Conservation (phyloP, 225 moss, liverwort and hornwort genomes). For the Bryum argenteum region DNA sequence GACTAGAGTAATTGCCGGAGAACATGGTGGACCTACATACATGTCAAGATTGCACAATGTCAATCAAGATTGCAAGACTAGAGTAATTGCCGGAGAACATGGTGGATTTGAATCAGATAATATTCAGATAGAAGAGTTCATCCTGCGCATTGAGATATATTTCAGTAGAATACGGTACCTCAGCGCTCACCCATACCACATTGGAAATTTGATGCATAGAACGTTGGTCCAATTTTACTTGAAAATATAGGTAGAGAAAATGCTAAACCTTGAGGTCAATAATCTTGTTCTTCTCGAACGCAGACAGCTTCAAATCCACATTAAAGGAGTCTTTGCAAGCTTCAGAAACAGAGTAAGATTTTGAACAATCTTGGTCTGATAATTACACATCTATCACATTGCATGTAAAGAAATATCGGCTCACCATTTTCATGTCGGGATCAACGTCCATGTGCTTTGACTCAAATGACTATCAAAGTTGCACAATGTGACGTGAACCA, state of each 20-base stretch:
- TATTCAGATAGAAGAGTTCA: slow-evolving; percentile 1
- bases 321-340: slow-evolving; percentile 17
- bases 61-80: background rate
- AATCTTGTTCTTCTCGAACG: background rate
- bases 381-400: slow-evolving; percentile 3
- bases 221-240: background rate
- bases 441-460: background rate
- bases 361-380: background rate
- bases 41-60: no score
- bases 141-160: background rate
- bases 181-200: background rate
- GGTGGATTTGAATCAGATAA: slow-evolving; percentile 5
- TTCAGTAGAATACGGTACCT: background rate
- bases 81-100: background rate
- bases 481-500: background rate
- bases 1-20: background rate
- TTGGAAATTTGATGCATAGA: background rate
- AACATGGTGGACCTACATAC: no score
- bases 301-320: slow-evolving; percentile 14
- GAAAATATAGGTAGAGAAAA: slow-evolving; percentile 5
- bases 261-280: background rate
- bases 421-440: background rate
- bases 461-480: background rate
- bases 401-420: background rate
- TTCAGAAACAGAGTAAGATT: background rate